Conservation (phyloP, 179 eudicot genomes). For the Beta macrorhiza region DNA sequence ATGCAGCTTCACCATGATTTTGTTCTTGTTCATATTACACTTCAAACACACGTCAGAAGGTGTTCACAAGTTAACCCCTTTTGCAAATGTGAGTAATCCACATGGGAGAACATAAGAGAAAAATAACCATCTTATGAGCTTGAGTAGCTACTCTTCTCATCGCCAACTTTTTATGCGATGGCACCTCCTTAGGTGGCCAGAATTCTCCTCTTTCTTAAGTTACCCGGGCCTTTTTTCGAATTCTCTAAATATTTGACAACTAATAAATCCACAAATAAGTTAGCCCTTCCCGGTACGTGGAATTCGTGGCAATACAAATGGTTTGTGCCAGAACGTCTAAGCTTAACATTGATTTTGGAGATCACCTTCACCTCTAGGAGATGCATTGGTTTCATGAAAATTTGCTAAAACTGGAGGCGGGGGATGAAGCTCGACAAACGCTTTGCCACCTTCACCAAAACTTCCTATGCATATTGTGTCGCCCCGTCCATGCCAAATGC, state of each 20-base stretch:
- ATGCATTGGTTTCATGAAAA: slow-evolving; percentile 28
- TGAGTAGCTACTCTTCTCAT: too few species aligned
- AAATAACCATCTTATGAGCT: too few species aligned
- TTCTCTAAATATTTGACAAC: too few species aligned
- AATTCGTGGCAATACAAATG: neutral
- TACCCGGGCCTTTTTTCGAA: too few species aligned
- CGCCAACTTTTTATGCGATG: too few species aligned
- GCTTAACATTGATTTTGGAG: slow-evolving; percentile 21
- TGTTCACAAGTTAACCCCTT: neutral
- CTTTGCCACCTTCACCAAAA: slow-evolving; percentile 48
- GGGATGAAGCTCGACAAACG: slow-evolving; percentile 54
- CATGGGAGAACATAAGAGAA: too few species aligned
- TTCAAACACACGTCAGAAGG: too few species aligned
- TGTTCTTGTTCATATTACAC: neutral
- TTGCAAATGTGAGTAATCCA: too few species aligned
- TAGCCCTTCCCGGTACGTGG: neutral
- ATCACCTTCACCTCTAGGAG: slow-evolving; percentile 13
- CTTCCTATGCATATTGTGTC: slow-evolving; percentile 83
- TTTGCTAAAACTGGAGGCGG: slow-evolving; percentile 48
- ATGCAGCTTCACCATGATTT: slow-evolving; percentile 7
- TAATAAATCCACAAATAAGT: neutral
- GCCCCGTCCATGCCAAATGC: slow-evolving; percentile 89
- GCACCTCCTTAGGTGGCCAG: too few species aligned
- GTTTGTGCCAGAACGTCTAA: neutral
- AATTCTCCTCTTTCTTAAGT: too few species aligned